Base-by-base conservation (phyloP, 2,329 filamentous ascomycete species). In the Hypoxylon sp. region DNA sequence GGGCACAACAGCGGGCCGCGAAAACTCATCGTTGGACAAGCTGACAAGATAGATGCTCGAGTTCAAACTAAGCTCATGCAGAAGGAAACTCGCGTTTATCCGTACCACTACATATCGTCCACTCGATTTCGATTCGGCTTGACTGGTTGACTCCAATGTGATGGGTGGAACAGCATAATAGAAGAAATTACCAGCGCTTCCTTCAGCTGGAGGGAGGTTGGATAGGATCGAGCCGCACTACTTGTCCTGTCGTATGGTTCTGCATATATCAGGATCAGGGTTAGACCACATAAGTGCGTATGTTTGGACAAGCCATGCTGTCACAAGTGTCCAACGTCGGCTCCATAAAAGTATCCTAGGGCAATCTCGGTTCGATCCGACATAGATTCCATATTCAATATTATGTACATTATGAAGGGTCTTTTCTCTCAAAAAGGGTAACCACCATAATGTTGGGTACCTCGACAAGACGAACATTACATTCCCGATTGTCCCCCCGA, bases 31-130 rank as follows among this genome's bases (percentile, higher is more conserved):
- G 54, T 57, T 66, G 52, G 30, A 63, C 52, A 50, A 51, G 38
- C 33, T 58, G 30, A 63, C 52, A 50, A 51, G 38, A 40, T 58
- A 48, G 42, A 32, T 48, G 24, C 46, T 64, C 56, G 54, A 61
- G 45, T 56, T 51, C 26, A 28, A 56, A 51, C 42, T 57, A 61
- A 62, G 45, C 48, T 49, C 46, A 38, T 50, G 36, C 46, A 28
- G 16, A 22, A 48, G 52, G 48, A 22, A 56, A 28, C 42, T 53
- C 45, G 46, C 44, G 46, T 54, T 32, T 55, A 40, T 36, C 26
- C 16, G 44, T 56, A 32, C 18, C 30, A 44, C 62, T 28, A 30
- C 32, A 51, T 58, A 45, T n/a, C 42, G 11, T 44, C 26, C 12
- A 33, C 30, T 22, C 50, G 12, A 22, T 36, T 36, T 55, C 28